A percentile compares a stretch with the other conserved stretches of the same genome.
phyloP scores from a whole-genome alignment of 441 rosid species.

The Viola pubescens region DNA sequence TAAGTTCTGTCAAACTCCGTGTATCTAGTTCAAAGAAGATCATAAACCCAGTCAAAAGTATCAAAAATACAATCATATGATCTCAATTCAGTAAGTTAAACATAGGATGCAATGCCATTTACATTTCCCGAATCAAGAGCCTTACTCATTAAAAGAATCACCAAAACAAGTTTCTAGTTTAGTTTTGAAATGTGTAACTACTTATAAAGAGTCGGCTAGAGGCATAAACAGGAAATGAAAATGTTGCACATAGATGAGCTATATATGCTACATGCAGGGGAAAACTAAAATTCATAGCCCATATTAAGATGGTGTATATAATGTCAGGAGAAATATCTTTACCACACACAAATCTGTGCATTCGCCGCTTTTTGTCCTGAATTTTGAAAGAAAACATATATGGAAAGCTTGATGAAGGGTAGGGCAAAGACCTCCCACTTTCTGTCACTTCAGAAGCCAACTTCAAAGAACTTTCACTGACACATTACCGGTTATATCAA shows the following conservation, averaged over 20 bases:
- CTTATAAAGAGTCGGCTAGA: not conserved
- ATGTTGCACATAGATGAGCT: not conserved
- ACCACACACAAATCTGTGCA: slow-evolving; percentile 95
- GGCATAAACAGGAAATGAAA: not conserved
- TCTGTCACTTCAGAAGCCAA: slow-evolving; percentile 70
- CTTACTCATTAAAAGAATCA: not conserved
- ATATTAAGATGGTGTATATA: not conserved
- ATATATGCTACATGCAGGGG: slow-evolving; percentile 7
- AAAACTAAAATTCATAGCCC: not conserved
- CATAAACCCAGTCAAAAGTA: slow-evolving; percentile 14
- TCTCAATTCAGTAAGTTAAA: not conserved
- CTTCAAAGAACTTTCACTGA: slow-evolving; percentile 82
- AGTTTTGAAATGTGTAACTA: not conserved
- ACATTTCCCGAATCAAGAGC: not conserved
- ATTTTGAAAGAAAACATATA: slow-evolving; percentile 74
- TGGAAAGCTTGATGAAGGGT: slow-evolving; percentile 30
- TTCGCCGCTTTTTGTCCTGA: slow-evolving; percentile 71
- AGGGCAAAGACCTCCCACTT: slow-evolving; percentile 50
- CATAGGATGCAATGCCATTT: not conserved
- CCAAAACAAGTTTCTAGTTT: not conserved
- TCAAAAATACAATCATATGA: not conserved
- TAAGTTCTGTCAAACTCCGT: slow-evolving; percentile 64
- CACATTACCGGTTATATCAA: slow-evolving; percentile 15
- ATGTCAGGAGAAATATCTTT: slow-evolving; percentile 16
- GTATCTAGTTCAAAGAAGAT: slow-evolving; percentile 40